These are phyloP conservation scores for Geotrichum bryndzae DNA, from an alignment of 1,139 yeast genomes.

Conservation along the genomic window DNA sequence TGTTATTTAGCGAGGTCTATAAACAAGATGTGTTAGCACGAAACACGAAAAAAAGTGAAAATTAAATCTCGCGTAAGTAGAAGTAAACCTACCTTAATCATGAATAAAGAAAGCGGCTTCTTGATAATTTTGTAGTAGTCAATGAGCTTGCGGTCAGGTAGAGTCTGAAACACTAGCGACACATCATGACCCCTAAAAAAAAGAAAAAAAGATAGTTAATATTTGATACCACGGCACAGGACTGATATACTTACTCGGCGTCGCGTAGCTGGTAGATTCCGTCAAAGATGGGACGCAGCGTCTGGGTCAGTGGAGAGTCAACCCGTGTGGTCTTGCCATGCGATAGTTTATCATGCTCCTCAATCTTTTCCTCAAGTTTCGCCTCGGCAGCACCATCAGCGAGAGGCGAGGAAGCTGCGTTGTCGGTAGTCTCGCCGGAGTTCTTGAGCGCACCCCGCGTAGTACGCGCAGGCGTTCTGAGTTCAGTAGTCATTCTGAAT, in stretches of 20 bases:
- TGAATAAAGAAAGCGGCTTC: slow-evolving; percentile 44
- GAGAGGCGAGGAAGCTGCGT: not conserved
- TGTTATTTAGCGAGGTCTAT: slow-evolving; percentile 43
- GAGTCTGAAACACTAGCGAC: slow-evolving; percentile 41
- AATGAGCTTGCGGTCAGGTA: slow-evolving; percentile 41
- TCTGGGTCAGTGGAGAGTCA: slow-evolving; percentile 9
- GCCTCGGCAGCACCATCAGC: not conserved
- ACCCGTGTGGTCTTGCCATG: not conserved
- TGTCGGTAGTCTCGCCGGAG: slow-evolving; percentile 1
- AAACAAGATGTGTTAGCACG: not conserved
- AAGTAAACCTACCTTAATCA: slow-evolving; percentile 34
- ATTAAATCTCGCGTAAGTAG: not conserved
- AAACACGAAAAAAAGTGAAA: not conserved
- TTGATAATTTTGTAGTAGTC: slow-evolving; percentile 46
- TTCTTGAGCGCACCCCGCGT: slow-evolving; percentile 8
- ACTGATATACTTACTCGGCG: slow-evolving; percentile 18
- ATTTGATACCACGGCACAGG: not conserved
- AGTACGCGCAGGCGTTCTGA: slow-evolving; percentile 4
- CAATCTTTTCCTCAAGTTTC: slow-evolving; percentile 2
- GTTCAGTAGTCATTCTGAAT: not conserved
- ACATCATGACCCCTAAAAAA: slow-evolving; percentile 28
- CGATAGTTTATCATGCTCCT: not conserved
- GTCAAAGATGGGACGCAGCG: slow-evolving; percentile 29
- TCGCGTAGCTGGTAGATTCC: slow-evolving; percentile 32
- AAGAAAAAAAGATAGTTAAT: not conserved